These are phyloP conservation scores for Hexamita inflata DNA, from an alignment of 208 protist species.

Conservation along the genomic window DNA sequence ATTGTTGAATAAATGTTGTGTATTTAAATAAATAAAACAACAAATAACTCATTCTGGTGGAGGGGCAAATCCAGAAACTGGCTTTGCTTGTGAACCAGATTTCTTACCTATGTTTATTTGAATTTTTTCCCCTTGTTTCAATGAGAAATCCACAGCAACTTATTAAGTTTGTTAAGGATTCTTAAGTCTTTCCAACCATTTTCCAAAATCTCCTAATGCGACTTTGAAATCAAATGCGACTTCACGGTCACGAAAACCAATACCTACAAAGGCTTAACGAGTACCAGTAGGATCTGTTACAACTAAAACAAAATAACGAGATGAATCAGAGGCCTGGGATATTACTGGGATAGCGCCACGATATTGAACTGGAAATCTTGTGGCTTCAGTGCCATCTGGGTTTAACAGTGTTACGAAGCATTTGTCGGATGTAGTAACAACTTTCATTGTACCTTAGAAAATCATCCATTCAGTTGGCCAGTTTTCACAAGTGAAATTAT, in stretches of 20 bases:
- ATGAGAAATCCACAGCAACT: background rate
- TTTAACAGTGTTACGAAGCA: constrained; percentile 1
- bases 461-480: constrained; percentile 19
- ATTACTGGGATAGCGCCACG: constrained; percentile 1
- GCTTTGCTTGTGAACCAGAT: no score
- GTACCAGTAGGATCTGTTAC: constrained; percentile 23
- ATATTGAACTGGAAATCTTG: constrained; percentile 15
- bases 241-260: constrained; percentile 10
- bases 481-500: background rate
- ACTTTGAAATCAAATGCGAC: constrained; percentile 20
- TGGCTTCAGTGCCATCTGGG: constrained; percentile 3
- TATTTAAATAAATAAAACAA: no score
- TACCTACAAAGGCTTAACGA: background rate
- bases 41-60: no score
- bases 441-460: background rate
- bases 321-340: constrained; percentile 6
- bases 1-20: no score
- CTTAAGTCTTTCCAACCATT: background rate
- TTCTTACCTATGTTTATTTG: constrained; percentile 4
- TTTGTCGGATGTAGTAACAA: background rate
- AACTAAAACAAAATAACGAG: constrained; percentile 23
- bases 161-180: background rate
- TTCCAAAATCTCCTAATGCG: constrained; percentile 7
- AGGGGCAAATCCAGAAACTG: no score
- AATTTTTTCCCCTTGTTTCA: constrained; percentile 14